phyloP scores from a whole-genome alignment of 108 stramenopile genomes.

The Nannochloropsis oceanica region DNA sequence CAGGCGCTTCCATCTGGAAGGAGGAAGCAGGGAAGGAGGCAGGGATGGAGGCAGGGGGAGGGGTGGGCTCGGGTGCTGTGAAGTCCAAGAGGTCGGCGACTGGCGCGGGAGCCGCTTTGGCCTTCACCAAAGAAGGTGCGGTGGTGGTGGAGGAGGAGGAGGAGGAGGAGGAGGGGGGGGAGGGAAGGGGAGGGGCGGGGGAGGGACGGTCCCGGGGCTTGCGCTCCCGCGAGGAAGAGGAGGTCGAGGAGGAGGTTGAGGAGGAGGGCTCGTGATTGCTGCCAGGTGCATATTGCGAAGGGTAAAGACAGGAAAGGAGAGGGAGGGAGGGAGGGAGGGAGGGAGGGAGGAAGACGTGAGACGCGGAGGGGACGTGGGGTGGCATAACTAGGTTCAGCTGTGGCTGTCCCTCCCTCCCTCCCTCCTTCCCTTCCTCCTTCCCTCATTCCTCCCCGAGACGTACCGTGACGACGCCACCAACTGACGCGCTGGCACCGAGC shows the following conservation, averaged over 20 bases:
- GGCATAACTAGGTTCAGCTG: no score
- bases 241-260: neutral
- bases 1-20: neutral
- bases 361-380: no score
- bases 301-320: no score
- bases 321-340: no score
- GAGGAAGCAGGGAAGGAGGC: neutral
- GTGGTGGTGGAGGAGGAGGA: neutral
- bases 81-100: neutral
- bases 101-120: neutral
- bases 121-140: neutral
- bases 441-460: neutral
- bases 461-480: neutral
- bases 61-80: neutral
- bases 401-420: no score
- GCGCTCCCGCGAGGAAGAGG: neutral
- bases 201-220: neutral
- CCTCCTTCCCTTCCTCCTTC: no score
- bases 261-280: neutral
- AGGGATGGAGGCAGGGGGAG: neutral
- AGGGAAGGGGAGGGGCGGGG: neutral
- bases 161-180: neutral
- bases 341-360: no score
- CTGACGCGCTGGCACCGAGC: neutral
- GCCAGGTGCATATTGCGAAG: no score